Conservation (phyloP, 352 stramenopile genomes). For the Globisporangium acanthophoron region DNA sequence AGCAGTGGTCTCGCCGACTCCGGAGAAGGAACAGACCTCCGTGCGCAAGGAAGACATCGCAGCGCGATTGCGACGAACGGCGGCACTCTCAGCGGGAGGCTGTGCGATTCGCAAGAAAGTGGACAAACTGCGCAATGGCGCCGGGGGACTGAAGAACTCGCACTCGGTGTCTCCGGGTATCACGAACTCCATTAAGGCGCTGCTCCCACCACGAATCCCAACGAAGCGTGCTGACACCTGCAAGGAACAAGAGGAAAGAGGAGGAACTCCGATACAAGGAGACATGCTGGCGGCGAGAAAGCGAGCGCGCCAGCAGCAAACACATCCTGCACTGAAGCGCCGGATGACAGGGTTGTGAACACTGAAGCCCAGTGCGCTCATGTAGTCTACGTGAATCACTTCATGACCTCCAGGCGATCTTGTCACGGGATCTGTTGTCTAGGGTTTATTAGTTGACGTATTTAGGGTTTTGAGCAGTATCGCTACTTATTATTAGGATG, state of each 20-base stretch:
- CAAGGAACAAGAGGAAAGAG: neutral
- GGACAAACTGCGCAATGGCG: conserved; percentile 4
- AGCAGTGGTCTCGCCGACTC: neutral
- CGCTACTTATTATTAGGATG: no score
- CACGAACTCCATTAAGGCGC: neutral
- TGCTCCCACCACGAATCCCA: conserved; percentile 15
- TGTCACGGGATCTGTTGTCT: no score
- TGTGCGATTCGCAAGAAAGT: conserved; percentile 11
- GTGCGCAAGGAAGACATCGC: conserved; percentile 8
- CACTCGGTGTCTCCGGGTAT: conserved; percentile 7
- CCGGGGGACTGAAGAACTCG: conserved; percentile 5
- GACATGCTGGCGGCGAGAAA: conserved; percentile 9
- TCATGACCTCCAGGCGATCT: no score
- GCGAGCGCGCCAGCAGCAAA: neutral
- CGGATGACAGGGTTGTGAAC: conserved; percentile 5
- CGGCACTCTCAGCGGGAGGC: conserved; percentile 7
- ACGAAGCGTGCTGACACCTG: neutral
- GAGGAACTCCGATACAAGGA: conserved; percentile 1
- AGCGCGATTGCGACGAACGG: neutral
- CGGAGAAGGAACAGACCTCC: neutral
- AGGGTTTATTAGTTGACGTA: no score
- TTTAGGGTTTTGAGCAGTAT: no score
- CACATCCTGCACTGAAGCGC: neutral
- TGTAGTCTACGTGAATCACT: neutral
- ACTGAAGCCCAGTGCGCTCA: conserved; percentile 5